Base-by-base conservation (phyloP, 192 early-diverging fungal genomes). In the Borealophlyctis nickersoniae region DNA sequence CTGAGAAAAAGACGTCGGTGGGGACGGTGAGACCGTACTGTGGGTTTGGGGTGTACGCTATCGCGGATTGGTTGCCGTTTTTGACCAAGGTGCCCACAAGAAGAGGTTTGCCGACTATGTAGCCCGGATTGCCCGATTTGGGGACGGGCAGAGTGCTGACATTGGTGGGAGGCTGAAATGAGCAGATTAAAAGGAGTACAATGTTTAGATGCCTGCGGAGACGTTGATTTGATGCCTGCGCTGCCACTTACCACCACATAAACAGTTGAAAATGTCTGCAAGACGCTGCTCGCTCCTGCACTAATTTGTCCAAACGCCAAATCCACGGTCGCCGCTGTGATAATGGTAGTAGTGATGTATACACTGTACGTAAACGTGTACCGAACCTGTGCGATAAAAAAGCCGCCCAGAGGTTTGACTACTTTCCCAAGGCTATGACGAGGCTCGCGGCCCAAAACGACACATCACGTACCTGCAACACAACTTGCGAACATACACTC, bases 1-100 rank as follows among this genome's bases (percentile, higher is more conserved):
- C n/a, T 71, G 76, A n/a, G 71, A 77, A 16, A 75, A 57, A 70
- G 79, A 86, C 39, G 76, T 73, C 34, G 80, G 70, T 1, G 76
- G 67, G 71, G 36, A 73, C 31, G 11, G 45, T 55, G 31, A 73
- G 60, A 3, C 52, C 34, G 55, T 24, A 26, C 13, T 5, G 4
- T 7, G 51, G 28, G 9, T 49, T 22, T 22, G 68, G 67, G 33
- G 54, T 66, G 54, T 70, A 70, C 5, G 62, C 56, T 16, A 66
- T 62, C 2, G 50, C 69, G 4, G n/a, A 34, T 1, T 0, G 57
- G 57, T 11, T 24, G 33, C 13, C 24, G n/a, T 35, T 31, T n/a
- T 49, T 33, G 4, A 58, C 24, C 2, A 70, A 29, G 22, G 52
- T 72, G 9, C 70, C 71, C 33, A 60, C 52, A 22, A 73, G 32